Evolutionary conservation across 1,284 basidiomycete species (phyloP).

Genomic region (Ustilago crameri): DNA sequence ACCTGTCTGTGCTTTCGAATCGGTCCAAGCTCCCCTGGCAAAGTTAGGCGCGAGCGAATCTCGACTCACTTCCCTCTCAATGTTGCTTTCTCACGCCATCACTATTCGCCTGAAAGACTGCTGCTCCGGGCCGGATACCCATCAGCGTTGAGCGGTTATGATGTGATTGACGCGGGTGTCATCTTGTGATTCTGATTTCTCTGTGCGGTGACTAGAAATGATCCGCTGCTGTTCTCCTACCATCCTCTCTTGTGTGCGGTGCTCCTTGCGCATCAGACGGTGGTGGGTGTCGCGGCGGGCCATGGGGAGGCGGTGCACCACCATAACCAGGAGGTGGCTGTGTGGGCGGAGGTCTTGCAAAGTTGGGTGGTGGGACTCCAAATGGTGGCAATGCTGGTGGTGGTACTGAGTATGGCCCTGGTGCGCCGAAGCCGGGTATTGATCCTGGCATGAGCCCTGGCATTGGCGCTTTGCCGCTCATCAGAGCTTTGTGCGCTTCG

Average conservation of each 20-base stretch:
- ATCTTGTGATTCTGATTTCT: too few relatives aligned
- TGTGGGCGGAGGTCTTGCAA: conserved; percentile 32
- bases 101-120: too few relatives aligned
- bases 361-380: conserved; percentile 27
- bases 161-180: too few relatives aligned
- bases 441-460: conserved; percentile 30
- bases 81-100: too few relatives aligned
- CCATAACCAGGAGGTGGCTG: conserved; percentile 33
- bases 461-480: conserved; percentile 75
- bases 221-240: conserved; percentile 28
- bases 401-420: conserved; percentile 37
- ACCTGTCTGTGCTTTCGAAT: too few relatives aligned
- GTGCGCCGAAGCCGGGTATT: conserved; percentile 26
- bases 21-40: too few relatives aligned
- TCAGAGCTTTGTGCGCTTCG: conserved; percentile 88
- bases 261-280: conserved; percentile 7
- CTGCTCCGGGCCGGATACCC: too few relatives aligned
- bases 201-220: conserved; percentile 18
- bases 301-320: conserved; percentile 15
- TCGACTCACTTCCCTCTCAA: too few relatives aligned
- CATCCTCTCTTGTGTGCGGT: conserved; percentile 11
- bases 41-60: too few relatives aligned
- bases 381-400: conserved; percentile 32
- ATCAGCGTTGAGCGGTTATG: too few relatives aligned
- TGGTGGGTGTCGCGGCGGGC: conserved; percentile 3